Percentiles rank a stretch among this genome's conserved stretches.
These are phyloP conservation scores for Blastobotrys raffinosifermentans DNA, from an alignment of 1,139 yeast species.

Conservation along the genomic window DNA sequence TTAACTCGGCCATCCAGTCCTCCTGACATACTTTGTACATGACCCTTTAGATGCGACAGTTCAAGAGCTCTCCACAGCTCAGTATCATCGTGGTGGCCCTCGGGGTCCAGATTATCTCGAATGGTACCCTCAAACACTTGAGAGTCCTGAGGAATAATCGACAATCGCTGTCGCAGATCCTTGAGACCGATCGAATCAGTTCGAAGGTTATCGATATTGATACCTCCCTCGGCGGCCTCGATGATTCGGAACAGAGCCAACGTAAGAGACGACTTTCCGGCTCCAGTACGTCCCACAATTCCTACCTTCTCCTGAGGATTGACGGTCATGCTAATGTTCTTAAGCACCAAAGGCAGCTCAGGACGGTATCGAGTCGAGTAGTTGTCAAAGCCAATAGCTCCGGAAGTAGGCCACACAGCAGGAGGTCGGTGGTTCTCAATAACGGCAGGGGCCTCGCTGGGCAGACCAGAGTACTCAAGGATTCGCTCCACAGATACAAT, in stretches of 20 bases:
- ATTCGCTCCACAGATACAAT: constrained; percentile 96
- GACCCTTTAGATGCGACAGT: constrained; percentile 75
- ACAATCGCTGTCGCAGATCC: constrained; percentile 77
- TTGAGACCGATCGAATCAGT: constrained; percentile 69
- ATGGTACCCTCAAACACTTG: constrained; percentile 93
- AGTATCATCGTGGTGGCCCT: constrained; percentile 59
- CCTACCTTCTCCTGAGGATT: constrained; percentile 84
- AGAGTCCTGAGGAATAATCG: constrained; percentile 95
- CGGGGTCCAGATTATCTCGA: constrained; percentile 86
- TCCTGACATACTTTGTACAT: constrained; percentile 57
- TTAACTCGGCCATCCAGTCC: constrained; percentile 59
- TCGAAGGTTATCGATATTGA: constrained; percentile 65
- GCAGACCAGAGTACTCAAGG: constrained; percentile 70
- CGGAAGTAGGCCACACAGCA: constrained; percentile 69
- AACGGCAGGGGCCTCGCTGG: constrained; percentile 76
- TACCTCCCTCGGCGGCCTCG: constrained; percentile 70
- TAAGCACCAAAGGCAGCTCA: constrained; percentile 75
- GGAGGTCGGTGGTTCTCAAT: constrained; percentile 67
- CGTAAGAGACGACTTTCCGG: constrained; percentile 91
- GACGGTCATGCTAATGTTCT: constrained; percentile 59
- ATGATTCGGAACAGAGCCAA: constrained; percentile 85
- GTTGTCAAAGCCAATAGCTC: constrained; percentile 63
- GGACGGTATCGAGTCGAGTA: constrained; percentile 84
- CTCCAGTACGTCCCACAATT: constrained; percentile 96
- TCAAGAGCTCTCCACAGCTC: constrained; percentile 83